Percentiles rank a stretch among this genome's conserved stretches.
phyloP scores from a whole-genome alignment of 805 yeast species.

The Suhomyces canberraensis region DNA sequence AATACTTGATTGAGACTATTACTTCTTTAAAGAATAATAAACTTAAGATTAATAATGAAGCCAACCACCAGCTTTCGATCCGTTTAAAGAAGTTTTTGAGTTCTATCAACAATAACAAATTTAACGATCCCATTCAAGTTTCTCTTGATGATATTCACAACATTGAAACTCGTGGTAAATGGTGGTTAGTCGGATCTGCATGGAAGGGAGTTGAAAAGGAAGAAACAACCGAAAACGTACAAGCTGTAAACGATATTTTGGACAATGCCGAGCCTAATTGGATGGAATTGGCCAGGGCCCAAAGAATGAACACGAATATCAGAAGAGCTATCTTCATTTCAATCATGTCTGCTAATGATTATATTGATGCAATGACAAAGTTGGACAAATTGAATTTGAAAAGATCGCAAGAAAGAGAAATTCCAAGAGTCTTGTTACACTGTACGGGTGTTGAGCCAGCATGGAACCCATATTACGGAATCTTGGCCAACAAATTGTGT shows the following conservation, averaged over 20 bases:
- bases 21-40: conserved; percentile 85
- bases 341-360: conserved; percentile 93
- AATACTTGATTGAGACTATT: conserved; percentile 80
- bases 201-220: conserved; percentile 64
- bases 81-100: conserved; percentile 66
- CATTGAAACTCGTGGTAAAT: conserved; percentile 81
- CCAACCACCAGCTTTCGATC: conserved; percentile 48
- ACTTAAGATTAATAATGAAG: conserved; percentile 52
- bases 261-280: conserved; percentile 81
- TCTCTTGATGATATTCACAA: conserved; percentile 75
- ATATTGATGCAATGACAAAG: conserved; percentile 78
- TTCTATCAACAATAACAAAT: conserved; percentile 42
- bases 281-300: conserved; percentile 79
- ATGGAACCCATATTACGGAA: conserved; percentile 87
- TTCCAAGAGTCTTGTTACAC: conserved; percentile 80
- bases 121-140: conserved; percentile 78
- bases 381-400: conserved; percentile 77
- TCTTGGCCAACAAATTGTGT: conserved; percentile 74
- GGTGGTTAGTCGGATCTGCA: conserved; percentile 99
- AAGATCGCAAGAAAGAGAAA: conserved; percentile 77
- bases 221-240: conserved; percentile 32
- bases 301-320: conserved; percentile 93
- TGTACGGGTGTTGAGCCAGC: conserved; percentile 80
- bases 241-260: conserved; percentile 54
- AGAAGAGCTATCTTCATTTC: conserved; percentile 92